Base-by-base conservation (phyloP, 2,329 filamentous ascomycete genomes). In the Phoma herbarum region DNA sequence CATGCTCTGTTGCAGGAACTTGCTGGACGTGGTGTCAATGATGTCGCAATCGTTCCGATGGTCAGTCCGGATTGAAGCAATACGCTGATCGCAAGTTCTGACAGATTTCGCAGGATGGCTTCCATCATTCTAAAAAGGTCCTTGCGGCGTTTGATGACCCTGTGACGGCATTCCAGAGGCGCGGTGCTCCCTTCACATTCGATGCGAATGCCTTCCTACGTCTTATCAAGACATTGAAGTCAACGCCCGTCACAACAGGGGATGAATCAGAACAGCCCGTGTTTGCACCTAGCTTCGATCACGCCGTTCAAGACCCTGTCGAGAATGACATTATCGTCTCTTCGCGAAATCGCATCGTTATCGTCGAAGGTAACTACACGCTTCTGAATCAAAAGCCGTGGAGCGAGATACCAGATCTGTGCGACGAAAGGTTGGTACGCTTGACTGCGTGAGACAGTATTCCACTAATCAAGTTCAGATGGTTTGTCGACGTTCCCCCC, bases 311-410 rank as follows among this genome's bases (percentile, higher is more conserved):
- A 28, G 69, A 72, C 44, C 68, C 68, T 2, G 51, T 69, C 6
- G 42, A 60, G 28, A 49, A 64, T 28, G 65, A 58, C 2, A 64
- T 70, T 10, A 42, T 48, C 2, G 59, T 72, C 31, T 69, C 69
- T 42, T 67, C 68, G 29, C 60, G 58, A 5, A 68, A 56, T 16
- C 67, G 64, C 9, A 29, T 72, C 8, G 50, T 71, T 14, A 68
- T 72, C 9, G 39, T 71, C 3, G 69, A 72, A 39, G 69, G 69
- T 4, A 72, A 72, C 14, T 72, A 72, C 43, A 70, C 67, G 3
- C 63, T 72, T n/a, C 47, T 70, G 23, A 60, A 63, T 16, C 60
- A 68, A 28, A 55, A 52, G 18, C 67, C 67, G 7, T 70, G 67
- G 67, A 49, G 54, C 37, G 29, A 62, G 7, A 63, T 70, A 48